phyloP scores from a whole-genome alignment of 768 basidiomycete genomes.

The Amanita molliuscula region DNA sequence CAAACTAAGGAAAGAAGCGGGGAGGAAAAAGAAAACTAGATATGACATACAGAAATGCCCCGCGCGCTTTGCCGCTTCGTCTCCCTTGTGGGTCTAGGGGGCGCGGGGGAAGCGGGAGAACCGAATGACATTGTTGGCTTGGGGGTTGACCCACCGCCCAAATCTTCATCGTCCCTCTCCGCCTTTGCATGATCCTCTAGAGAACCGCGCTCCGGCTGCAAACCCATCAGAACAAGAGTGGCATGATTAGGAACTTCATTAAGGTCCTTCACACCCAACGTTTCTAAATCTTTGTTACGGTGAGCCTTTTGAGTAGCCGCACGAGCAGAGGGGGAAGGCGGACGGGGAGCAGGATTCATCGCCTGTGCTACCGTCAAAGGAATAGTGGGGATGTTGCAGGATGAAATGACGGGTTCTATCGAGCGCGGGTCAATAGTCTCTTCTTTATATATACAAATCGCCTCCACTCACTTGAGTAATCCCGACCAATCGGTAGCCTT shows the following conservation, averaged over 20 bases:
- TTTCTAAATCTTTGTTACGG: constrained; percentile 80
- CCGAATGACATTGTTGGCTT: constrained; percentile 12
- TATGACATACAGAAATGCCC: constrained; percentile 17
- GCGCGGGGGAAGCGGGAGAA: constrained; percentile 22
- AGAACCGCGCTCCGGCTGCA: constrained; percentile 21
- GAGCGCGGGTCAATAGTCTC: constrained; percentile 10
- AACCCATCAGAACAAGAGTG: constrained; percentile 65
- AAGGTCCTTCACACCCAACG: constrained; percentile 79
- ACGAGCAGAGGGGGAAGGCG: constrained; percentile 83
- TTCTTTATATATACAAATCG: neutral
- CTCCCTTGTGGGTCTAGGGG: constrained; percentile 65
- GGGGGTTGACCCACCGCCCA: constrained; percentile 11
- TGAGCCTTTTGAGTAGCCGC: constrained; percentile 83
- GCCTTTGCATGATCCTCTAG: constrained; percentile 39
- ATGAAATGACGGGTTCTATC: constrained; percentile 87
- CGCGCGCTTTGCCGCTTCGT: constrained; percentile 31
- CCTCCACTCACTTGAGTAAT: constrained; percentile 68
- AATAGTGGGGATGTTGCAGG: constrained; percentile 94
- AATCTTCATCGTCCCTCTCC: constrained; percentile 17
- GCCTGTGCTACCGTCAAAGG: constrained; percentile 91
- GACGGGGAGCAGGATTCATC: constrained; percentile 92
- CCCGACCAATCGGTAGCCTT: constrained; percentile 95
- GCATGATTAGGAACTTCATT: constrained; percentile 74
- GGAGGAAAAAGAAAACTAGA: constrained; percentile 5
- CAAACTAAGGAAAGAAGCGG: neutral